phyloP scores from a whole-genome alignment of 139 green algal species.

The Medakamo hakoo region DNA sequence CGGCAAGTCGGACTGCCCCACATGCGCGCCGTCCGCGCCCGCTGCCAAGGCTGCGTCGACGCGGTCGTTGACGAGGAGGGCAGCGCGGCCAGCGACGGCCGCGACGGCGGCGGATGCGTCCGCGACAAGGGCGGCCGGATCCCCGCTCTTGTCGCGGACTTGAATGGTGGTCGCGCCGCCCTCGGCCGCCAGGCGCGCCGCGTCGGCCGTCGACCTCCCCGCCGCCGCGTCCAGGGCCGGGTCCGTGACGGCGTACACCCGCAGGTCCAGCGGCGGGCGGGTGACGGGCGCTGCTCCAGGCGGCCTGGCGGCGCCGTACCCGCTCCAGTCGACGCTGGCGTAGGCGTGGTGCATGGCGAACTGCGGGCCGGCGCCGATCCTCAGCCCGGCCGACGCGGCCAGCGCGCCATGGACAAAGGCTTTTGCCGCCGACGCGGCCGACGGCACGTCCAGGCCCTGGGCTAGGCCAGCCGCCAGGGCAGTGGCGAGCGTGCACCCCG shows the following conservation, averaged over 20 bases:
- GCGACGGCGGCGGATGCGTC: constrained; percentile 10
- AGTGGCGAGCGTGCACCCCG: constrained; percentile 78
- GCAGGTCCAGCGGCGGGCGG: constrained; percentile 21
- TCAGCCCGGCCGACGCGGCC: constrained; percentile 23
- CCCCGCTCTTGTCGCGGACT: constrained; percentile 64
- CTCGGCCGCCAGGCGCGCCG: constrained; percentile 39
- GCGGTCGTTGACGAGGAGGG: constrained; percentile 86
- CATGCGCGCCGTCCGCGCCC: constrained; percentile 67
- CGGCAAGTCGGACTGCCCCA: constrained; percentile 75
- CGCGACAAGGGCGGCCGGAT: constrained; percentile 47
- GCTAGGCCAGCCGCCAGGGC: constrained; percentile 74
- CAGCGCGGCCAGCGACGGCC: not conserved
- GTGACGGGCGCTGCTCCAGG: not conserved
- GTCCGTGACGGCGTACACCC: constrained; percentile 74
- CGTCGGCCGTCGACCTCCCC: constrained; percentile 20
- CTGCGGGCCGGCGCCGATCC: constrained; percentile 40
- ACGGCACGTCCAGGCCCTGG: constrained; percentile 31
- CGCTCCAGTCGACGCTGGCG: constrained; percentile 9
- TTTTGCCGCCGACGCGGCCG: constrained; percentile 43
- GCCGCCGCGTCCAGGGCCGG: constrained; percentile 29
- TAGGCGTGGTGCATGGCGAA: constrained; percentile 57
- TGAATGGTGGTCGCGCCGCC: constrained; percentile 75
- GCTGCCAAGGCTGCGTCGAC: constrained; percentile 77
- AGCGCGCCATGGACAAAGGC: constrained; percentile 52
- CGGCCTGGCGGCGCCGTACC: constrained; percentile 1